Percentiles rank a stretch among this genome's conserved stretches.
These are phyloP conservation scores for Strobilomyces dryophilus DNA, from an alignment of 768 basidiomycete genomes.

Conservation along the genomic window DNA sequence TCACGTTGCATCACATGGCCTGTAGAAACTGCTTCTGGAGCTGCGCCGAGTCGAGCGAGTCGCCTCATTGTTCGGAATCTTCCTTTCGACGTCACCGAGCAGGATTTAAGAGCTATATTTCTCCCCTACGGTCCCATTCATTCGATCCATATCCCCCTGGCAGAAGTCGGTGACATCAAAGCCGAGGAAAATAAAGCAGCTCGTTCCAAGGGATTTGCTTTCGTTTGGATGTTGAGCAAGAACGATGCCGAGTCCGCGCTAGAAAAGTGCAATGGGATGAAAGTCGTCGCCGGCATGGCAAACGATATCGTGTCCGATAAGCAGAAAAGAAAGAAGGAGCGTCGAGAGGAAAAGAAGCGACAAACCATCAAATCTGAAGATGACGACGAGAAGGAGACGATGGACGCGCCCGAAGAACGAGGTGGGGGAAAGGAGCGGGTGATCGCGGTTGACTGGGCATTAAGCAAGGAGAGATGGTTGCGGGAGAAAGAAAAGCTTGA, in stretches of 20 bases:
- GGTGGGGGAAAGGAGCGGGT: slow-evolving; percentile 48
- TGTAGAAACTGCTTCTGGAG: slow-evolving; percentile 31
- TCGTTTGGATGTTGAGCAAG: slow-evolving; percentile 88
- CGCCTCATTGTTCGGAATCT: slow-evolving; percentile 91
- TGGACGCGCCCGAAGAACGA: slow-evolving; percentile 31
- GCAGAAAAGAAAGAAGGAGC: slow-evolving; percentile 64
- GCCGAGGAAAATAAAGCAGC: slow-evolving; percentile 24
- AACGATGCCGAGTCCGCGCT: slow-evolving; percentile 83
- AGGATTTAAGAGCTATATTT: slow-evolving; percentile 83
- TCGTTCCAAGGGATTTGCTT: slow-evolving; percentile 81
- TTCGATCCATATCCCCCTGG: slow-evolving; percentile 73
- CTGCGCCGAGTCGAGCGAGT: slow-evolving; percentile 64
- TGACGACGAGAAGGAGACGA: slow-evolving; percentile 35
- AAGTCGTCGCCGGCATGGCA: slow-evolving; percentile 60
- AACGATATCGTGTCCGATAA: slow-evolving; percentile 48
- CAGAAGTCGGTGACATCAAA: slow-evolving; percentile 26
- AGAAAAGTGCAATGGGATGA: slow-evolving; percentile 73
- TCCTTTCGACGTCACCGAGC: slow-evolving; percentile 76
- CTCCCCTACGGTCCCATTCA: slow-evolving; percentile 84
- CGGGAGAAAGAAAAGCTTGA: slow-evolving; percentile 63
- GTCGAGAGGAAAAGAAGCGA: slow-evolving; percentile 46
- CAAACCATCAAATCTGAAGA: slow-evolving; percentile 26
- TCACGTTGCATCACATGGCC: background rate
- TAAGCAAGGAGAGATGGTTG: slow-evolving; percentile 92
- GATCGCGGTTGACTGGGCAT: slow-evolving; percentile 94